A percentile compares a stretch with the other conserved stretches of the same genome.
Conservation (phyloP, 2,329 filamentous ascomycete genomes). For the Furcasterigmium furcatum region DNA sequence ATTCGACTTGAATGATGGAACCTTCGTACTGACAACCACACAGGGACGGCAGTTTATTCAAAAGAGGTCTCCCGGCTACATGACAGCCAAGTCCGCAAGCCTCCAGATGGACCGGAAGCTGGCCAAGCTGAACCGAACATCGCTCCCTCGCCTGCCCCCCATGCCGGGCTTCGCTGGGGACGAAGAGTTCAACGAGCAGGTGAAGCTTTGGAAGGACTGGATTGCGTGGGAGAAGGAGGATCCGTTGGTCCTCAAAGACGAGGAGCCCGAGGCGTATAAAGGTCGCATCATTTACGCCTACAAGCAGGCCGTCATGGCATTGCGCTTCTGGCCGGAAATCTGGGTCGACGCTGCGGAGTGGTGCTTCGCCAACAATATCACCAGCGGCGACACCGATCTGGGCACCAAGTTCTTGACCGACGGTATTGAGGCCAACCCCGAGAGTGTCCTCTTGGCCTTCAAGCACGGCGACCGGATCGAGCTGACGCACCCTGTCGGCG, state of each 20-base stretch:
- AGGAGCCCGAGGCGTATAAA: constrained; percentile 73
- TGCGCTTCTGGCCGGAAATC: constrained; percentile 92
- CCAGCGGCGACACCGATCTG: constrained; percentile 53
- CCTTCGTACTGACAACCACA: too few relatives aligned
- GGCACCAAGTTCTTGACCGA: constrained; percentile 78
- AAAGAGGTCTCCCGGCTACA: constrained; percentile 88
- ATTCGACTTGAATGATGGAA: too few relatives aligned
- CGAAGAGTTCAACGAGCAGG: constrained; percentile 77
- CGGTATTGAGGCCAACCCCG: constrained; percentile 85
- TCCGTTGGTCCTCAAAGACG: constrained; percentile 78
- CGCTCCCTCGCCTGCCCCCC: constrained; percentile 78
- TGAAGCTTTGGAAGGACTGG: constrained; percentile 90
- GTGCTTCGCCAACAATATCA: constrained; percentile 75
- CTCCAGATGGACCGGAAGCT: constrained; percentile 89
- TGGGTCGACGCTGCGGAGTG: constrained; percentile 96
- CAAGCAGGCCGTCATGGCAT: constrained; percentile 87
- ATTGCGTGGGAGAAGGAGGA: constrained; percentile 94
- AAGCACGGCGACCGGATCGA: constrained; percentile 89
- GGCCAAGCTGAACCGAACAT: constrained; percentile 70
- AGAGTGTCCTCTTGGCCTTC: constrained; percentile 86
- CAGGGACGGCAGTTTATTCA: constrained; percentile 92
- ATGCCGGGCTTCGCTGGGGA: constrained; percentile 84
- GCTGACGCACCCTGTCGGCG: constrained; percentile 70
- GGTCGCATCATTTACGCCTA: constrained; percentile 85
- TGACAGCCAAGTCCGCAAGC: constrained; percentile 90